A percentile compares a stretch with the other conserved stretches of the same genome.
These are phyloP conservation scores for Stephania cephalantha DNA, from an alignment of 164 flowering plant species.

Conservation along the genomic window DNA sequence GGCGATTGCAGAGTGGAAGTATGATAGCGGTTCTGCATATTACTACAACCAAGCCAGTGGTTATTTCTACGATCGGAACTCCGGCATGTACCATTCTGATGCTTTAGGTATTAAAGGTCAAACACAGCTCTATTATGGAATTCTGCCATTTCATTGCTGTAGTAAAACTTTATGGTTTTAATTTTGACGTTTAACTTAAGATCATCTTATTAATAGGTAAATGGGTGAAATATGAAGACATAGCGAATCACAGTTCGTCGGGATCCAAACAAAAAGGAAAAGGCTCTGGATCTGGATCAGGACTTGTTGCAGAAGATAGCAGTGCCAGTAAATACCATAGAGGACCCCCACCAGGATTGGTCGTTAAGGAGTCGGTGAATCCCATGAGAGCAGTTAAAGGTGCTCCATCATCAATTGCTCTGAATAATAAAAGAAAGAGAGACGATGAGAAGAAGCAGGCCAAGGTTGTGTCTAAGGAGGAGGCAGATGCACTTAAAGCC, in stretches of 20 bases:
- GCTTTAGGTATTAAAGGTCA: slow-evolving; percentile 46
- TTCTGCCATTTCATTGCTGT: not conserved
- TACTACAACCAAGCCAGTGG: slow-evolving; percentile 56
- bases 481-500: slow-evolving; percentile 87
- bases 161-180: not conserved
- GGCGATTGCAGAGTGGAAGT: slow-evolving; percentile 73
- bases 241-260: slow-evolving; percentile 35
- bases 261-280: slow-evolving; percentile 26
- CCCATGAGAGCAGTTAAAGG: slow-evolving; percentile 69
- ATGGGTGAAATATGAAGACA: slow-evolving; percentile 85
- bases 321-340: slow-evolving; percentile 26
- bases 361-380: slow-evolving; percentile 51
- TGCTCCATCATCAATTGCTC: slow-evolving; percentile 60
- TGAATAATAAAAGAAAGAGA: slow-evolving; percentile 70
- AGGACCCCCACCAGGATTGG: slow-evolving; percentile 59
- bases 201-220: slow-evolving; percentile 44
- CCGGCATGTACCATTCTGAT: slow-evolving; percentile 81
- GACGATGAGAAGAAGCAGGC: slow-evolving; percentile 55
- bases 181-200: not conserved
- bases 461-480: slow-evolving; percentile 69
- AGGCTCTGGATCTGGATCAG: slow-evolving; percentile 26
- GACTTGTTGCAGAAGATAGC: slow-evolving; percentile 24
- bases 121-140: not conserved
- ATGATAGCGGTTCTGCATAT: slow-evolving; percentile 64
- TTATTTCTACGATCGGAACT: slow-evolving; percentile 67